These are phyloP conservation scores for Candida maltosa DNA, from an alignment of 805 yeast genomes.

Conservation along the genomic window DNA sequence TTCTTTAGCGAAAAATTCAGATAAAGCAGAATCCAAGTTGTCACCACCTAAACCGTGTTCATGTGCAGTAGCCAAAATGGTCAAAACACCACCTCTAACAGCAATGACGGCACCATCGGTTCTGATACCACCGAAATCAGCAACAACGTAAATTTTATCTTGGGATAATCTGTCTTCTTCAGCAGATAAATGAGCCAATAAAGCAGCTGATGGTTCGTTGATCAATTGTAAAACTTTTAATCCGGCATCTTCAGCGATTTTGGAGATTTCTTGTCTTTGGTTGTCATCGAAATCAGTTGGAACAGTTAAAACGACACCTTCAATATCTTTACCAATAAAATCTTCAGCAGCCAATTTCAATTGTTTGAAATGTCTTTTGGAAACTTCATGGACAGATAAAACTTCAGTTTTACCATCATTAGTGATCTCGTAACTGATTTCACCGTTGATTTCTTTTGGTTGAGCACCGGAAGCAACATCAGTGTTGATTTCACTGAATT, in stretches of 20 bases:
- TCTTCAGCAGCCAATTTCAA: conserved; percentile 88
- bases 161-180: conserved; percentile 45
- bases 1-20: conserved; percentile 86
- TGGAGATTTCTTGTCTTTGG: conserved; percentile 63
- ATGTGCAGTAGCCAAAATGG: conserved; percentile 82
- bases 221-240: conserved; percentile 81
- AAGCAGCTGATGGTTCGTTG: conserved; percentile 89
- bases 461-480: conserved; percentile 59
- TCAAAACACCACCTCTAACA: conserved; percentile 89
- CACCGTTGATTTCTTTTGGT: conserved; percentile 55
- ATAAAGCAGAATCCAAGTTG: conserved; percentile 72
- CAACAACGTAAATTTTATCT: conserved; percentile 84
- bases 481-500: conserved; percentile 67
- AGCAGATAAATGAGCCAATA: conserved; percentile 69
- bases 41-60: conserved; percentile 85
- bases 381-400: conserved; percentile 71
- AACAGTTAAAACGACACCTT: conserved; percentile 82
- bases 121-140: conserved; percentile 93
- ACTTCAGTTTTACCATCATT: conserved; percentile 51
- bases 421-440: conserved; percentile 62
- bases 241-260: conserved; percentile 67
- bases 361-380: conserved; percentile 79
- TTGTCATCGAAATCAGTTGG: conserved; percentile 82
- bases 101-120: conserved; percentile 94
- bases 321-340: conserved; percentile 76